phyloP scores from a whole-genome alignment of 2,329 filamentous ascomycete species.

The Xylaria sp. region DNA sequence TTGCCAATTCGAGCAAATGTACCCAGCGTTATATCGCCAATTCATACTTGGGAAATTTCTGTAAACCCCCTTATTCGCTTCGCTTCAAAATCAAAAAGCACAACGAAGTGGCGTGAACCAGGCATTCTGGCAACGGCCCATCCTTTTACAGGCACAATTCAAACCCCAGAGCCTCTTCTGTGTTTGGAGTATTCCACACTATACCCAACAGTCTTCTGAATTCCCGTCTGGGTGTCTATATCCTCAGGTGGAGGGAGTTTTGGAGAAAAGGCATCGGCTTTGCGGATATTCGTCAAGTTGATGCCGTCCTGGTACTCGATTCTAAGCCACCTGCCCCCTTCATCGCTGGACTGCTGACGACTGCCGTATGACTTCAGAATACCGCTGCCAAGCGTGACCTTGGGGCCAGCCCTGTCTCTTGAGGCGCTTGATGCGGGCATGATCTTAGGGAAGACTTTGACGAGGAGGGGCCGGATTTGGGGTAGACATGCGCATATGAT shows the following conservation, averaged over 20 bases:
- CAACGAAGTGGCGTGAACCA: neutral
- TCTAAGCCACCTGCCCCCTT: constrained; percentile 40
- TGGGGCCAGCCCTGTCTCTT: constrained; percentile 30
- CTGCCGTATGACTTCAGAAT: constrained; percentile 30
- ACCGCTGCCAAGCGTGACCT: constrained; percentile 27
- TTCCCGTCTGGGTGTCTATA: constrained; percentile 33
- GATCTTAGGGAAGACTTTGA: constrained; percentile 47
- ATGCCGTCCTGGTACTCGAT: constrained; percentile 37
- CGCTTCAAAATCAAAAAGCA: neutral
- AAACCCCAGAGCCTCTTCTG: constrained; percentile 16
- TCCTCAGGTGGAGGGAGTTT: constrained; percentile 39
- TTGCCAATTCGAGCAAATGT: no score
- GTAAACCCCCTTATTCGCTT: neutral
- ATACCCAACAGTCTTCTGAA: constrained; percentile 49
- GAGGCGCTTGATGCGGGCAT: constrained; percentile 42
- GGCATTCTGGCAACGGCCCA: neutral
- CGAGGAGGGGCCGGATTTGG: constrained; percentile 47
- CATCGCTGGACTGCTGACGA: constrained; percentile 30
- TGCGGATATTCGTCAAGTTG: constrained; percentile 38
- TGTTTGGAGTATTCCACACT: constrained; percentile 45
- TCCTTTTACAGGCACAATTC: neutral
- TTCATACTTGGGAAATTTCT: neutral
- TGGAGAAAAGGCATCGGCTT: constrained; percentile 21
- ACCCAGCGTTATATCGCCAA: neutral
- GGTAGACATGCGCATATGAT: constrained; percentile 54